These are phyloP conservation scores for Diaporthe capsici DNA, from an alignment of 2,329 filamentous ascomycete genomes.

Conservation along the genomic window DNA sequence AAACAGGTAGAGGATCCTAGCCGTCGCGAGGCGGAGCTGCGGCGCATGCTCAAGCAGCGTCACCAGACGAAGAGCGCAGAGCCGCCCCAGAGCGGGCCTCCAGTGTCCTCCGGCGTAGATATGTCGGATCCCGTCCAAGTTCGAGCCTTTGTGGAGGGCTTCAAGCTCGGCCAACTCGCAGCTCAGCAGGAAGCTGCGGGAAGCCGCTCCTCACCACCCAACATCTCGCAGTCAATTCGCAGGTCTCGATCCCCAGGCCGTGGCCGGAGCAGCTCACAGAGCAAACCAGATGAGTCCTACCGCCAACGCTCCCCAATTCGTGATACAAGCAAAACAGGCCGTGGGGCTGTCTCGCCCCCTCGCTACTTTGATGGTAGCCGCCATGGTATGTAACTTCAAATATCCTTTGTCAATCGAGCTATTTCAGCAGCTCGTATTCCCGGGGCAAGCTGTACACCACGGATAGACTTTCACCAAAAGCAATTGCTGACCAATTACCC, in stretches of 20 bases:
- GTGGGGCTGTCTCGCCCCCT: neutral
- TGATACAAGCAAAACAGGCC: neutral
- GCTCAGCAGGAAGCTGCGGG: neutral
- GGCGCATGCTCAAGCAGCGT: slow-evolving; percentile 33
- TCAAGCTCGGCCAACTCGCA: slow-evolving; percentile 41
- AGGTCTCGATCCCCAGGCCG: slow-evolving; percentile 28
- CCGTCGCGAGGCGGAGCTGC: slow-evolving; percentile 2
- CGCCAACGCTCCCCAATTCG: slow-evolving; percentile 27
- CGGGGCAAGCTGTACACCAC: neutral
- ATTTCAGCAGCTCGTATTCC: neutral
- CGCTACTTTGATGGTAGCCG: slow-evolving; percentile 26
- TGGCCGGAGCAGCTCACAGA: neutral
- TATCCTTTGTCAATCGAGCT: too few species aligned
- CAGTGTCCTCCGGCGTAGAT: slow-evolving; percentile 20
- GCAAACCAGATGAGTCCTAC: neutral
- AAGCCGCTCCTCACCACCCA: neutral
- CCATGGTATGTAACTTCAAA: neutral
- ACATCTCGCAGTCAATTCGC: neutral
- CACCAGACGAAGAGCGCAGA: slow-evolving; percentile 7
- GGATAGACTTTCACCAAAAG: neutral
- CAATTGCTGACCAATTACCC: neutral
- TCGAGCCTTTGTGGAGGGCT: slow-evolving; percentile 45
- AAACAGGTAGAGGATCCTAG: neutral
- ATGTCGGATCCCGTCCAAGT: slow-evolving; percentile 40
- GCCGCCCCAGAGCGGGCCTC: neutral